A percentile compares a stretch with the other conserved stretches of the same genome.
Evolutionary conservation across 148 eudicot species (phyloP).

Genomic region (Rhododendron mucronatum): DNA sequence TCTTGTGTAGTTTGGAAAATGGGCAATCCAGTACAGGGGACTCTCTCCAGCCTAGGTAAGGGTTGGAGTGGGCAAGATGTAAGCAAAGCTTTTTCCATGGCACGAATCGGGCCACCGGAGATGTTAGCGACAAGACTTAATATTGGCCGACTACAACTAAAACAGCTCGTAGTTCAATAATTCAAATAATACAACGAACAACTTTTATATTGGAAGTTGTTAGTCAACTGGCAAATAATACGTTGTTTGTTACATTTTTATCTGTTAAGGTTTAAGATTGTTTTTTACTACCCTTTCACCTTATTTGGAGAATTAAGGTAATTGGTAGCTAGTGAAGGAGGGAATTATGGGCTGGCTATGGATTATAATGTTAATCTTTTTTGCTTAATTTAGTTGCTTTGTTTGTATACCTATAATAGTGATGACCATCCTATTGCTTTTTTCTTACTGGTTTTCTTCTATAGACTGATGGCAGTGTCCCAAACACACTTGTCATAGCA

Average conservation of each 20-base stretch:
- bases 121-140: not conserved
- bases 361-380: not conserved
- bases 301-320: not conserved
- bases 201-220: not conserved
- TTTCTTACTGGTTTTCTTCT: slow-evolving; percentile 9
- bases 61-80: not conserved
- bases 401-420: not conserved
- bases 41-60: not conserved
- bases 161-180: not conserved
- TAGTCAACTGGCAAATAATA: not conserved
- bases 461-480: slow-evolving; percentile 94
- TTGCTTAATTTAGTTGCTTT: not conserved
- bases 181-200: not conserved
- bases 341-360: not conserved
- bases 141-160: not conserved
- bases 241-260: not conserved
- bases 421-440: not conserved
- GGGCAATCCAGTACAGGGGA: not conserved
- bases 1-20: not conserved
- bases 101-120: not conserved
- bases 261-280: not conserved
- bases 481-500: slow-evolving; percentile 90
- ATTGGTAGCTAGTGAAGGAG: not conserved
- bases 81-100: not conserved
- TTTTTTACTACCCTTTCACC: not conserved